Conservation (phyloP, 768 basidiomycete genomes). For the Pisolithus marmoratus region DNA sequence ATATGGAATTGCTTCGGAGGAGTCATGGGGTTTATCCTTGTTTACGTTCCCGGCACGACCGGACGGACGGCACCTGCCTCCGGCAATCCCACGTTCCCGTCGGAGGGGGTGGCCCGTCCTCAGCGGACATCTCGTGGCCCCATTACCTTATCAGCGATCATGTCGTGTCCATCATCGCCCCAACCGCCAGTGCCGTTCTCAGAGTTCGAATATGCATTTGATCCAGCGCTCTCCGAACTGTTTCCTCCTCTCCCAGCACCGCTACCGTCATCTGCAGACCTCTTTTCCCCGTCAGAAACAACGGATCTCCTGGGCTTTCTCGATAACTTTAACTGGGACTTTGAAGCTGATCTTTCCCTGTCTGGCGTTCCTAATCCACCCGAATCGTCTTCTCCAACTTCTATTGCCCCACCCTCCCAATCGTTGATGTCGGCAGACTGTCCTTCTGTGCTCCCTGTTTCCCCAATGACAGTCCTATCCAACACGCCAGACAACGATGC, state of each 20-base stretch:
- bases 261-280: constrained; percentile 65
- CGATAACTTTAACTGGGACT: constrained; percentile 73
- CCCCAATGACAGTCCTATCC: constrained; percentile 1
- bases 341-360: constrained; percentile 36
- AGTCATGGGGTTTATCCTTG: constrained; percentile 24
- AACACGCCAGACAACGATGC: constrained; percentile 3
- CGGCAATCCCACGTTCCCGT: too few relatives aligned
- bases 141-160: constrained; percentile 11
- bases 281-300: constrained; percentile 75
- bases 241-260: constrained; percentile 56
- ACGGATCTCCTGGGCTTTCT: constrained; percentile 77
- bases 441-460: neutral
- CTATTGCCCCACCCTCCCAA: neutral
- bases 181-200: constrained; percentile 56
- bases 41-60: constrained; percentile 19
- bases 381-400: constrained; percentile 2
- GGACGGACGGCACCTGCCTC: neutral
- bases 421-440: neutral
- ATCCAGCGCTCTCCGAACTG: constrained; percentile 50
- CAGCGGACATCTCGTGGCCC: too few relatives aligned
- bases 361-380: constrained; percentile 6
- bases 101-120: too few relatives aligned
- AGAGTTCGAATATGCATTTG: constrained; percentile 71
- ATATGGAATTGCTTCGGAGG: constrained; percentile 25
- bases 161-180: constrained; percentile 21